Evolutionary conservation across 805 yeast species (phyloP), one percentile per base, ranked within the genome.

Genomic region (Hermanozyma aechmeae): DNA sequence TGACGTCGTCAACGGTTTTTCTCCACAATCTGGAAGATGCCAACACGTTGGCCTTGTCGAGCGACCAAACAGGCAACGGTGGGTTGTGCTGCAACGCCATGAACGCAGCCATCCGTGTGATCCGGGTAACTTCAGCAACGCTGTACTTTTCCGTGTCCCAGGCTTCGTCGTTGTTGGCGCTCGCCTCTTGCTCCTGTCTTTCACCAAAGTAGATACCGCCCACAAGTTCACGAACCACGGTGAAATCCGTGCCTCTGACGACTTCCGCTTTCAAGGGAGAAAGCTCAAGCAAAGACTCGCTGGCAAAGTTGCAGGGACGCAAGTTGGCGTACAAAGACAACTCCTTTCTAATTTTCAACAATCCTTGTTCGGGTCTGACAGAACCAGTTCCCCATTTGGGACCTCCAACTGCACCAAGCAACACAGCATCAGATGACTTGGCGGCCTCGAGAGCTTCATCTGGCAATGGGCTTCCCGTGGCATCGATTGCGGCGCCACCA

Each of bases 201-300:
- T 84, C 93, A 40, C 98, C 98, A 53, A 92, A 92, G 68, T 92
- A 92, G 42, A 92, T 92, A 45, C 98, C 98, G 35, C 98, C 98
- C 21, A 89, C 96, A 41, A 92, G 73, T 61, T 92, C 98, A 59
- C 98, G 80, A 24, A 89, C 96, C 39, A 92, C 95, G 33, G 77
- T 73, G 53, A 92, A 83, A 57, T 92, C 80, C 22, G 96, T 86
- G 27, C 98, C 98, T 46, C 66, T 73, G 35, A 83, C 97, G 40
- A 79, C 68, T 39, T 86, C 86, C 16, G 81, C 61, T 56, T 79
- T 85, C 51, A 92, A 71, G 25, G 98, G 98, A 2, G 95, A 82
- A 45, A 89, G 69, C 30, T 82, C 83, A 39, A 89, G 65, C 33
- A 92, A 71, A 24, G 82, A 66, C 17, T 89, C 96, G 27, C 86